Base-by-base conservation (phyloP, 2,329 filamentous ascomycete species). In the Byssothecium circinans region DNA sequence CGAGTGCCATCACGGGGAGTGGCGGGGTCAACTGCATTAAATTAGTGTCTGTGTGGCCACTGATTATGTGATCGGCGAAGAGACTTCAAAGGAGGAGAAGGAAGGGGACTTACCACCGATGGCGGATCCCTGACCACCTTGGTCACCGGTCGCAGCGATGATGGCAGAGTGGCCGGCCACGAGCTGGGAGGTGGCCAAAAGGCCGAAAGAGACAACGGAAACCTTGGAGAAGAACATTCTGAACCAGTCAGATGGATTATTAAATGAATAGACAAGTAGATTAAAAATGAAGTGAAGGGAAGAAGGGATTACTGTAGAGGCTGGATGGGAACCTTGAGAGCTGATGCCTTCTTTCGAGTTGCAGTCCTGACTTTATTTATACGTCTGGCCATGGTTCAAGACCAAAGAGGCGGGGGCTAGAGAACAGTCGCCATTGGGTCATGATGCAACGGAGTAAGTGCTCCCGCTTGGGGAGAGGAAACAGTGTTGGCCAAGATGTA, bases 91-190 rank as follows among this genome's bases (percentile, higher is more conserved):
- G 22, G 36, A 14, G 45, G 19, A 23, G 37, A 15, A 43, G 34
- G 20, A 32, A 11, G 37, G 10, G 40, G 6, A 54, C 50, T 29
- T 65, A 75, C 72, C 77, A 58, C 82, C 82, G 15, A 78, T 72
- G 54, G 74, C 75, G 30, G 66, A 72, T 36, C 75, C 74, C 33
- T 71, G 70, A 52, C 83, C 82, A 41, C 83, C 82, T 22, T 74
- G 74, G 57, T 85, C 74, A 49, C 83, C 83, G 32, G 75, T 75
- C 25, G 83, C 83, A 39, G 69, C 69, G 60, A 79, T 77, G 69
- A 87, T 84, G 57, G 79, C 82, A 50, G 77, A 76, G 74, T 87
- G 84, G 61, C 79, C 81, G 54, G 81, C 75, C 53, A 80, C 82
- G 43, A 86, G 76, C 54, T 78, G 72, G 60, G 76, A 76, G 52